Conservation (phyloP, 352 stramenopile species). For the Globisporangium irregulare region DNA sequence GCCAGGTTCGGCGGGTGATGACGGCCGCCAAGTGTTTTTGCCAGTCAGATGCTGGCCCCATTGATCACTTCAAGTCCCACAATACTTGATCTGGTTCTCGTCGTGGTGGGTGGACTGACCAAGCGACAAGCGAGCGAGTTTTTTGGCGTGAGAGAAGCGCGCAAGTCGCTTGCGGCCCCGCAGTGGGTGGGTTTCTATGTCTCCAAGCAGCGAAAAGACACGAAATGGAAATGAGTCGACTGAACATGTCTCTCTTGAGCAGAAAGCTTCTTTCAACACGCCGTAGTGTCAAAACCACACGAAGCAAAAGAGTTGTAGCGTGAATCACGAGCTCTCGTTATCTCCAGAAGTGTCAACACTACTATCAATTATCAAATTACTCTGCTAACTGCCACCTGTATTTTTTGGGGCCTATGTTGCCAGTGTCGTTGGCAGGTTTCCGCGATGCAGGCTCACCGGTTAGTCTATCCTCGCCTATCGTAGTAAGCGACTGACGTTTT, state of each 20-base stretch:
- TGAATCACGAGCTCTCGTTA: no score
- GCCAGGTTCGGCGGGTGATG: background rate
- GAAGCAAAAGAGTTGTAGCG: no score
- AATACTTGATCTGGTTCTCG: background rate
- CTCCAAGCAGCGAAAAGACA: slow-evolving; percentile 1
- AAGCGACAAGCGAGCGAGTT: background rate
- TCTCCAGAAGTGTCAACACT: no score
- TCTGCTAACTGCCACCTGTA: no score
- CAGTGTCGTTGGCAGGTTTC: no score
- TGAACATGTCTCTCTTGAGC: background rate
- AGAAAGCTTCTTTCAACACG: no score
- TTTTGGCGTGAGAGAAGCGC: slow-evolving; percentile 4
- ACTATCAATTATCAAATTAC: no score
- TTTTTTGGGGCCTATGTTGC: no score
- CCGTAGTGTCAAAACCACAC: no score
- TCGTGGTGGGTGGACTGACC: background rate
- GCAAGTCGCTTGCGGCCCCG: background rate
- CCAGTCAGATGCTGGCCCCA: background rate
- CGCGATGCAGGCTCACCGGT: no score
- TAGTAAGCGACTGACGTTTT: no score
- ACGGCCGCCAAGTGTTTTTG: background rate
- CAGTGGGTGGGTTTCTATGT: background rate
- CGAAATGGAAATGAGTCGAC: background rate
- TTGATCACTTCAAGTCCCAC: background rate
- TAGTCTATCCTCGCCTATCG: no score